These are phyloP conservation scores for Microcyclospora tardicrescens DNA, from an alignment of 2,329 filamentous ascomycete genomes.

Conservation along the genomic window DNA sequence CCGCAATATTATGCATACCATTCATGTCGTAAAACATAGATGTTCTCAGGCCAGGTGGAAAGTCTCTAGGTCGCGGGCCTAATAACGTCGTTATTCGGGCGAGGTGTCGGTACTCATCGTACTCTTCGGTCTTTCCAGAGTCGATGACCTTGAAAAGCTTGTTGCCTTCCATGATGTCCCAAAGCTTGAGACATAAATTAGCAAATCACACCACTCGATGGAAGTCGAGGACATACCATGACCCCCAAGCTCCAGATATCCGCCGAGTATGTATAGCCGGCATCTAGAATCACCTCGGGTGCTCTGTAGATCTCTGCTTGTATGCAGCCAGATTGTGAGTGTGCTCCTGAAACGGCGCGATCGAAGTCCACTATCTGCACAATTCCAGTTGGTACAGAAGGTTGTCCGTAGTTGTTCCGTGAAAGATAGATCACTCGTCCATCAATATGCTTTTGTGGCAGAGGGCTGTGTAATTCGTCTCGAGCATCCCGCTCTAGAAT, in stretches of 20 bases:
- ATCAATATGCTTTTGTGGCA: conserved; percentile 10
- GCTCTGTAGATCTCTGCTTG: conserved; percentile 10
- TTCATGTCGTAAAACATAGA: conserved; percentile 4
- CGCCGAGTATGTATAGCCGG: conserved; percentile 10
- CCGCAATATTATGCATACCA: conserved; percentile 2
- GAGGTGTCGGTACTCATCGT: conserved; percentile 9
- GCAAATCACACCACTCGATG: background rate
- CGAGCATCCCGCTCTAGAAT: conserved; percentile 6
- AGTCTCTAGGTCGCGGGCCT: conserved; percentile 12
- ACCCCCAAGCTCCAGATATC: conserved; percentile 19
- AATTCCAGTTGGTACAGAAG: conserved; percentile 3
- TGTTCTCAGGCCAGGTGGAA: conserved; percentile 1
- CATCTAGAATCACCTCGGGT: conserved; percentile 8
- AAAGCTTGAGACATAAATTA: conserved; percentile 5
- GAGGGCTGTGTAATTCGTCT: conserved; percentile 5
- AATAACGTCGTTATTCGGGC: conserved; percentile 16
- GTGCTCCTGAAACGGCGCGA: conserved; percentile 5
- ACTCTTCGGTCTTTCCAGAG: conserved; percentile 1
- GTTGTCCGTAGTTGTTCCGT: conserved; percentile 7
- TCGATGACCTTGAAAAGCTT: conserved; percentile 11
- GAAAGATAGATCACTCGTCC: conserved; percentile 9
- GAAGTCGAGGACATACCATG: conserved; percentile 8
- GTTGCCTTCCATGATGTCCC: conserved; percentile 8
- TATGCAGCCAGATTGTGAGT: conserved; percentile 5
- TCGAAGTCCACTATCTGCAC: conserved; percentile 9